These are phyloP conservation scores for Sphaceloma murrayae DNA, from an alignment of 2,329 filamentous ascomycete genomes.

Conservation along the genomic window DNA sequence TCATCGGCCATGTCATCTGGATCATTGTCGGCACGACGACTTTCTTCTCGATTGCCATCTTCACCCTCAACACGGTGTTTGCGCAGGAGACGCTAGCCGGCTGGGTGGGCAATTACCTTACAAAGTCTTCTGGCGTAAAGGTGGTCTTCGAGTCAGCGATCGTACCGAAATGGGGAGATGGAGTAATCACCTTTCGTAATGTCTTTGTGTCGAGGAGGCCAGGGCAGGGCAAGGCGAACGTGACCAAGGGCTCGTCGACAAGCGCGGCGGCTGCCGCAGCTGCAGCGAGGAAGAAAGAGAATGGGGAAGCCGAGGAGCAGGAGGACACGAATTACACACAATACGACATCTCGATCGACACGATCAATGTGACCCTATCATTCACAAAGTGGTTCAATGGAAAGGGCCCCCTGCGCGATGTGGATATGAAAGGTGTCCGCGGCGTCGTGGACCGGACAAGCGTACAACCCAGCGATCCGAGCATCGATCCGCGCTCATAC, in stretches of 20 bases:
- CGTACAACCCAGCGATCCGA: constrained; percentile 53
- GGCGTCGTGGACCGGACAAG: constrained; percentile 86
- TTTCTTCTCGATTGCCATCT: constrained; percentile 84
- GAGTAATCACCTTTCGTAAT: constrained; percentile 92
- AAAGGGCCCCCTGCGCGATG: constrained; percentile 80
- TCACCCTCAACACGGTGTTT: constrained; percentile 90
- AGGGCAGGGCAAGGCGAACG: constrained; percentile 68
- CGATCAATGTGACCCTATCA: constrained; percentile 89
- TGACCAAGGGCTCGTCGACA: constrained; percentile 83
- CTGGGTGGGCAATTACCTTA: constrained; percentile 92
- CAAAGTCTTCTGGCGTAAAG: constrained; percentile 81
- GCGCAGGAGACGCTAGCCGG: constrained; percentile 91
- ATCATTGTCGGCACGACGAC: constrained; percentile 94
- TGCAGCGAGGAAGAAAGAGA: constrained; percentile 49
- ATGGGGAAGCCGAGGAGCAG: constrained; percentile 47
- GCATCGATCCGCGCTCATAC: constrained; percentile 74
- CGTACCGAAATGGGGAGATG: constrained; percentile 89
- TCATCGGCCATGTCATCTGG: constrained; percentile 90
- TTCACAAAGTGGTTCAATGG: constrained; percentile 99
- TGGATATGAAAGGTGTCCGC: constrained; percentile 86
- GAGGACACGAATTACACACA: constrained; percentile 98
- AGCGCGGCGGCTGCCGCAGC: constrained; percentile 79
- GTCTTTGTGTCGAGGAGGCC: constrained; percentile 90
- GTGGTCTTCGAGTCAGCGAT: constrained; percentile 97
- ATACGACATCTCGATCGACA: constrained; percentile 89